phyloP scores from a whole-genome alignment of 257 asterid species.

The Solanum sparsipilum region DNA sequence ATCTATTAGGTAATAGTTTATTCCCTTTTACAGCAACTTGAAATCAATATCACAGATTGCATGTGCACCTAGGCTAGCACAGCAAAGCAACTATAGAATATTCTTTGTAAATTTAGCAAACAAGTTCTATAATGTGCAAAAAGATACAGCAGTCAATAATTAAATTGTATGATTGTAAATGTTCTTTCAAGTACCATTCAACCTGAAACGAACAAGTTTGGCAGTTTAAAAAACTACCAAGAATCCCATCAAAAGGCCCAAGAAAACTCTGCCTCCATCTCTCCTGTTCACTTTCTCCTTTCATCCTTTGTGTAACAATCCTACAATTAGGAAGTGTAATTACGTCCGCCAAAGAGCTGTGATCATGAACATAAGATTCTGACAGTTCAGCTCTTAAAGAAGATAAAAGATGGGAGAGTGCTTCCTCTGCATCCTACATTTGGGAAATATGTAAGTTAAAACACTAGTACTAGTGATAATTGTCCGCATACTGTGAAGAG shows the following conservation, averaged over 20 bases:
- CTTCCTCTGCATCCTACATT: slow-evolving; percentile 96
- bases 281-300: slow-evolving; percentile 37
- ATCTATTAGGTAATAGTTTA: neutral
- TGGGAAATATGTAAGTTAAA: slow-evolving; percentile 7
- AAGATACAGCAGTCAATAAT: slow-evolving; percentile 1
- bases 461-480: neutral
- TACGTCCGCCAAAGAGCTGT: slow-evolving; percentile 49
- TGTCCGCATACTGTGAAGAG: neutral
- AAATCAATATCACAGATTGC: neutral
- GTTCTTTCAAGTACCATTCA: slow-evolving; percentile 54
- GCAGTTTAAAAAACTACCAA: slow-evolving; percentile 68
- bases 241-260: slow-evolving; percentile 85
- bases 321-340: slow-evolving; percentile 34
- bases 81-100: neutral
- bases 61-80: neutral
- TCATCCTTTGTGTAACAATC: slow-evolving; percentile 25
- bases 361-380: slow-evolving; percentile 34
- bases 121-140: neutral
- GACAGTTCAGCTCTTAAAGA: slow-evolving; percentile 74
- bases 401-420: slow-evolving; percentile 68
- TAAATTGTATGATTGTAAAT: neutral
- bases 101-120: neutral
- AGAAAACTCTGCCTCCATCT: slow-evolving; percentile 67
- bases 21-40: neutral
- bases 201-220: slow-evolving; percentile 94